Evolutionary conservation across 1,139 yeast genomes (phyloP), one percentile per base, ranked within the genome.

Genomic region (Geotrichum citri-aurantii): DNA sequence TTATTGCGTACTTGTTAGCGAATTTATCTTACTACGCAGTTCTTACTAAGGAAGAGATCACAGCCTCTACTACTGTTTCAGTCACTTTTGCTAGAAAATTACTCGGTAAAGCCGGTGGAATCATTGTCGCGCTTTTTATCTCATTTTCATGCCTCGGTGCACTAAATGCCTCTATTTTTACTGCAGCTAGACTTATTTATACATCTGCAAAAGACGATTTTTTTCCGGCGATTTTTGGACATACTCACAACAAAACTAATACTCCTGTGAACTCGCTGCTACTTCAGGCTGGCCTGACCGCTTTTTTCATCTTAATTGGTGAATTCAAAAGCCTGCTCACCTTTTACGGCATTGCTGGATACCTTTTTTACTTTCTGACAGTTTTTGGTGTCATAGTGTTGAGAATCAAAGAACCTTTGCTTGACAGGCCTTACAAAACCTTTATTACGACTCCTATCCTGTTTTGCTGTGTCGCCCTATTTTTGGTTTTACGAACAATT

Each of bases 141-240:
- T 73, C 76, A 1, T 58, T 70, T 4, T 73, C 77, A 1, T 76
- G 79, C 56, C 63, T 75, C 6, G 79, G 79, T 1, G 76, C 79
- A 1, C 64, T 76, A 46, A 76, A 76, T 60, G 79, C 79, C 1
- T 68, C 76, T 2, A 66, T 70, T 14, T 73, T 75, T 59, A 69
- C 77, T 14, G 69, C 76, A 1, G 73, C 76, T 1, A 68, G 77
- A 7, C 64, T 76, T 24, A 70, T 74, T 1, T 74, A 75, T 53
- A 65, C 76, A 4, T 68, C 77, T 1, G 76, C 76, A 1, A 69
- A 70, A 47, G 75, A 75, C 46, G 71, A 72, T 4, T 69, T 69
- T 54, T 53, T 75, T n/a, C 79, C 79, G 0, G 47, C 56, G 6
- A 33, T 65, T 12, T 72, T 75, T 59, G 68, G 70, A 24, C 62